These are phyloP conservation scores for Phytophthora crassamura DNA, from an alignment of 352 stramenopile species.

Conservation along the genomic window DNA sequence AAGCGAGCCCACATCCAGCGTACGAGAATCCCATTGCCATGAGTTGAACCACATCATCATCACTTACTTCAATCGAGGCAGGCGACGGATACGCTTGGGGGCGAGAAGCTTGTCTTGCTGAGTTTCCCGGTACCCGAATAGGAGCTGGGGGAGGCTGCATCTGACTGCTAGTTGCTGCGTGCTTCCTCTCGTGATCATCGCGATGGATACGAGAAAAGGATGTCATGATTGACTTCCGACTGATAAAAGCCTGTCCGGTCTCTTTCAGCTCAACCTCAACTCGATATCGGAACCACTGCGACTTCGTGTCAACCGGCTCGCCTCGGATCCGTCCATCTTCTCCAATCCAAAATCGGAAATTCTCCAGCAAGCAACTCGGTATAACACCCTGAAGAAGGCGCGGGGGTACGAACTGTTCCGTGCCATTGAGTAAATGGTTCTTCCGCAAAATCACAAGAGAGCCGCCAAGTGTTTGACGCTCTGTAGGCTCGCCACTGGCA, in stretches of 20 bases:
- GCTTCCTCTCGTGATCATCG: slow-evolving; percentile 29
- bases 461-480: slow-evolving; percentile 65
- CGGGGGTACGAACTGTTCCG: slow-evolving; percentile 91
- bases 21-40: slow-evolving; percentile 93
- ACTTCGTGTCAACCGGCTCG: slow-evolving; percentile 90
- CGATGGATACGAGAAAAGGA: slow-evolving; percentile 69
- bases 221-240: slow-evolving; percentile 68
- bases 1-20: slow-evolving; percentile 69
- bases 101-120: slow-evolving; percentile 9
- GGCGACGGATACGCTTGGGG: slow-evolving; percentile 9
- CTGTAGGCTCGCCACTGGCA: slow-evolving; percentile 69
- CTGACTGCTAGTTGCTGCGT: slow-evolving; percentile 22
- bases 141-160: slow-evolving; percentile 60
- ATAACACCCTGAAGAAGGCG: slow-evolving; percentile 95
- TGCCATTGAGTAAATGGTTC: slow-evolving; percentile 69
- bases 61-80: slow-evolving; percentile 49
- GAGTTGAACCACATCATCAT: slow-evolving; percentile 88
- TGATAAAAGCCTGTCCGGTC: slow-evolving; percentile 54
- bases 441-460: slow-evolving; percentile 93
- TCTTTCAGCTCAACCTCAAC: slow-evolving; percentile 74
- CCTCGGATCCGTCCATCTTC: slow-evolving; percentile 95
- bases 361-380: slow-evolving; percentile 94
- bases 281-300: slow-evolving; percentile 90
- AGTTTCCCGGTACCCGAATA: slow-evolving; percentile 10
- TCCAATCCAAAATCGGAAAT: slow-evolving; percentile 97